Base-by-base conservation (phyloP, 1,139 yeast species). In the Candida glucosophila region DNA sequence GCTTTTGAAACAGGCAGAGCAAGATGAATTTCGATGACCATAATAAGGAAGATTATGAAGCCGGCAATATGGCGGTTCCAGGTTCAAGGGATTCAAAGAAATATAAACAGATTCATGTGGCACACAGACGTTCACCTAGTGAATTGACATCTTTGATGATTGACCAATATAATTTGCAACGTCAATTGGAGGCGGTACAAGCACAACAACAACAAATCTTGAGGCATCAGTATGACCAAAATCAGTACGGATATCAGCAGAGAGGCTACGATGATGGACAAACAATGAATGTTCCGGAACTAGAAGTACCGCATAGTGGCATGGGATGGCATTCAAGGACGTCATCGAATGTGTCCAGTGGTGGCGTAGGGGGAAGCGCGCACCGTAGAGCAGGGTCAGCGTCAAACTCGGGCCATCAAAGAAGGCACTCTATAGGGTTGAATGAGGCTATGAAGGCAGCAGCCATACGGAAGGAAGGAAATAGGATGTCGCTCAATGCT, bases 371-470 rank as follows among this genome's bases (percentile, higher is more conserved):
- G 11, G 31, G 31, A 12, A 22, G 24, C 5, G 33, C 39, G 20
- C 67, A 61, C 39, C 48, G 64, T 34, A 47, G 67, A 33, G 55
- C 67, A 4, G 63, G 61, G 7, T 52, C 62, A 9, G 43, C 53
- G 12, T 40, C 55, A 10, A 44, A 47, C 18, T 31, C 43, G 15
- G 95, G 96, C 20, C 98, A 90, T 47, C 64, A 68, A 26, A 75
- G 98, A 57, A 73, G 98, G 52, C 98, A 90, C 47, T 86, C 96
- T 0, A 59, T 90, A 34, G 97, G 95, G 2, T 63, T 90, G 32
- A 79, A 79, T 31, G 98, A 90, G 52, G 98, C 98, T n/a, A 88
- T 83, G 43, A 78, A 80, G 40, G 97, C 97, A 4, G 98, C 98
- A 10, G 95, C 95, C 6, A 75, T 74, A 43, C 70, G 63, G 36